Conservation (phyloP, 23 red algal species). For the Gracilaria caudata region DNA sequence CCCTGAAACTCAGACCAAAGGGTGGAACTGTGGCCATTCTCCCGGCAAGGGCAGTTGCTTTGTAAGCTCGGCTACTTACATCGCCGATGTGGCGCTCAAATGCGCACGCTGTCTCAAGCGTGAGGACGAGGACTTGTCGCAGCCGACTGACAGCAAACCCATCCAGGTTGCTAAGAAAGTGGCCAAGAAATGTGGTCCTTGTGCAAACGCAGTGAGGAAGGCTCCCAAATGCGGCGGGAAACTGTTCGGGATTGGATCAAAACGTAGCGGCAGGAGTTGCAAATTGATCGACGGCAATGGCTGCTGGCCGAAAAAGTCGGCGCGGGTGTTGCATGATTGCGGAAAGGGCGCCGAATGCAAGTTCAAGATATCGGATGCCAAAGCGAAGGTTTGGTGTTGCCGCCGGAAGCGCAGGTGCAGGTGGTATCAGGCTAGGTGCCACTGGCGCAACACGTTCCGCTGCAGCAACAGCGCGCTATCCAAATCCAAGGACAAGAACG, state of each 20-base stretch:
- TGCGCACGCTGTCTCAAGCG: slow-evolving; percentile 1
- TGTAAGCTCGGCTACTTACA: neutral
- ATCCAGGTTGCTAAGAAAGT: neutral
- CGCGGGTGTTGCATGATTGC: slow-evolving; percentile 13
- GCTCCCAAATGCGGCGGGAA: slow-evolving; percentile 9
- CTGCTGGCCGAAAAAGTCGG: neutral
- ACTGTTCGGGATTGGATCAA: slow-evolving; percentile 25
- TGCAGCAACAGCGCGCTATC: slow-evolving; percentile 20
- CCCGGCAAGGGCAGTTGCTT: slow-evolving; percentile 19
- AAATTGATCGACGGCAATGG: slow-evolving; percentile 25
- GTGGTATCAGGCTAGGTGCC: slow-evolving; percentile 25
- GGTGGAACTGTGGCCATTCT: slow-evolving; percentile 32
- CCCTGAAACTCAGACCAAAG: neutral
- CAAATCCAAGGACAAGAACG: slow-evolving; percentile 29
- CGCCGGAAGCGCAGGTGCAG: neutral
- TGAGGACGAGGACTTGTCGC: neutral
- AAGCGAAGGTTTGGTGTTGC: slow-evolving; percentile 29
- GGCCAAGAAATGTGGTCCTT: slow-evolving; percentile 17
- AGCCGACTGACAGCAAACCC: slow-evolving; percentile 9
- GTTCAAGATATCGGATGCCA: slow-evolving; percentile 18
- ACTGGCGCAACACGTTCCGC: slow-evolving; percentile 1
- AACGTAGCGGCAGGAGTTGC: slow-evolving; percentile 1
- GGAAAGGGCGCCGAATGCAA: slow-evolving; percentile 5
- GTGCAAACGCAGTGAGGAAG: neutral
- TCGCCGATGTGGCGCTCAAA: neutral